phyloP scores from a whole-genome alignment of 2,329 filamentous ascomycete genomes.

The Botrytis aclada region DNA sequence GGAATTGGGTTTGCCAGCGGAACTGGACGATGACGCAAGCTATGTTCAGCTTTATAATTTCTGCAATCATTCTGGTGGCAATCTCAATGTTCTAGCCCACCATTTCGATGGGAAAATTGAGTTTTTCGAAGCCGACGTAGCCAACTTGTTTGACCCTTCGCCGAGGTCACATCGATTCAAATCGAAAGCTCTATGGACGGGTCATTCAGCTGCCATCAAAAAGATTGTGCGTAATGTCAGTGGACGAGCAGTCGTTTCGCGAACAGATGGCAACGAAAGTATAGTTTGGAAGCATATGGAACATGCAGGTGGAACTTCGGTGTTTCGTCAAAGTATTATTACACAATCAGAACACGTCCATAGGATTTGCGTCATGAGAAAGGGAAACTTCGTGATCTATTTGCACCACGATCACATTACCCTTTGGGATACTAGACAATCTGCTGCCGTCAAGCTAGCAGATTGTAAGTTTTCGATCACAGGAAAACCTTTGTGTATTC shows the following conservation, averaged over 20 bases:
- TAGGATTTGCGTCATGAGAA: slow-evolving; percentile 72
- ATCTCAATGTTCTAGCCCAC: slow-evolving; percentile 73
- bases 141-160: slow-evolving; percentile 74
- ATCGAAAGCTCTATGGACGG: slow-evolving; percentile 71
- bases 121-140: slow-evolving; percentile 74
- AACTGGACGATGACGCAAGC: slow-evolving; percentile 26
- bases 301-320: slow-evolving; percentile 48
- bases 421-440: slow-evolving; percentile 73
- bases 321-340: slow-evolving; percentile 67
- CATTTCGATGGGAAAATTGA: slow-evolving; percentile 82
- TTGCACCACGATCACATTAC: slow-evolving; percentile 68
- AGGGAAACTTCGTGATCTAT: slow-evolving; percentile 78
- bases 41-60: slow-evolving; percentile 73
- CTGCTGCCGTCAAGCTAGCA: slow-evolving; percentile 57
- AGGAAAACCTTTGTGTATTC: slow-evolving; percentile 75
- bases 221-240: slow-evolving; percentile 85
- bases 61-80: slow-evolving; percentile 61
- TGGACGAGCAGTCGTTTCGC: slow-evolving; percentile 75
- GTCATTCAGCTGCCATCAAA: slow-evolving; percentile 75
- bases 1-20: slow-evolving; percentile 43
- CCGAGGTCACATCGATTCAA: slow-evolving; percentile 57
- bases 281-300: slow-evolving; percentile 76
- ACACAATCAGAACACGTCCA: slow-evolving; percentile 69
- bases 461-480: slow-evolving; percentile 55
- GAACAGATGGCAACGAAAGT: slow-evolving; percentile 74